Evolutionary conservation across 1,284 basidiomycete genomes (phyloP), one percentile per base, ranked within the genome.

Genomic region (Irpex sp.): DNA sequence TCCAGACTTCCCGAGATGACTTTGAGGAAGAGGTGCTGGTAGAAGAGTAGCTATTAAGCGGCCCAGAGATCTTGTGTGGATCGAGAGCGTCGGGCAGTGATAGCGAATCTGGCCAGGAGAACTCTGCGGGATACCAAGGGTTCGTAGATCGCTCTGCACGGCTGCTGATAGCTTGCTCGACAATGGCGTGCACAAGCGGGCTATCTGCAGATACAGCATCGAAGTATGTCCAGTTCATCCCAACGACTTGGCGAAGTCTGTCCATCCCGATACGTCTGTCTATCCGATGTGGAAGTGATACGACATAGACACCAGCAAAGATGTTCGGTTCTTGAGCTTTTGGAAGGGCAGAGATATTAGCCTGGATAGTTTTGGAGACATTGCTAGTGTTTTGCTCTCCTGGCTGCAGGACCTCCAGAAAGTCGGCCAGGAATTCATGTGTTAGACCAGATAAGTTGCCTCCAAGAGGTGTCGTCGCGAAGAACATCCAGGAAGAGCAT

Each of bases 231-330:
- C 85, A 89, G 15, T 73, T 68, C 8, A 88, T 13, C 6, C 36
- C 67, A 9, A 88, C 77, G 3, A 71, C 68, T 1, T 66, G 68
- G 17, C 81, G 78, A 7, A 89, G 71, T 13, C 65, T 67, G 59
- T 86, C 83, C 86, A 89, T 89, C 46, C 81, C 75, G n/a, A 66
- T 61, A 9, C 81, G 78, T 19, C 88, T 76, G 65, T 86, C 85
- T 3, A 67, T 63, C 47, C 87, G 78, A 26, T 71, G 74, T 7
- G 83, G 80, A 13, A 88, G 80, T 19, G 86, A 88, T 37, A 92
- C 68, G 2, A 91, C 83, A 67, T 83, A 86, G 60, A 86, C 79
- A 15, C 73, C 69, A 3, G 78, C 74, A 47, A 65, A 65, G 3
- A 33, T 11, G 2, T n/a, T 31, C 36, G 13, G 33, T 13, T 7